Percentiles rank a stretch among this genome's conserved stretches.
Conservation (phyloP, 2,329 filamentous ascomycete species). For the Cladosporium colombiae region DNA sequence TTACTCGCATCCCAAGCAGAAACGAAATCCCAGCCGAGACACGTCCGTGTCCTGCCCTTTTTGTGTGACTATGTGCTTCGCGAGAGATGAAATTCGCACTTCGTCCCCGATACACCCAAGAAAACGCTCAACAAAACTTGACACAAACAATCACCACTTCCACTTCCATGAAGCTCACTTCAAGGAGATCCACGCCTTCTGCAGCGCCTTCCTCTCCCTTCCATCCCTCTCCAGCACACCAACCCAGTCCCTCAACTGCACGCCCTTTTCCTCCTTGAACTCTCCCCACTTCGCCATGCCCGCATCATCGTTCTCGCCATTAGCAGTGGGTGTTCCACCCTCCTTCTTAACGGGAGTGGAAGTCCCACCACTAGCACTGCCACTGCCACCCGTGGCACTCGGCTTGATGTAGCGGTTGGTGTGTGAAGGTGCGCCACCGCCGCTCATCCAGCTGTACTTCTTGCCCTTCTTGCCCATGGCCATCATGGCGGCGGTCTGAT, state of each 20-base stretch:
- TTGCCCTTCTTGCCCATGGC: constrained; percentile 65
- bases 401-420: constrained; percentile 43
- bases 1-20: no score
- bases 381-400: constrained; percentile 19
- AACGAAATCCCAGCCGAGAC: not conserved
- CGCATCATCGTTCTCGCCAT: constrained; percentile 21
- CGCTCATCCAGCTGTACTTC: constrained; percentile 72
- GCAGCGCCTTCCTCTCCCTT: constrained; percentile 63
- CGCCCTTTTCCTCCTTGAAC: constrained; percentile 69
- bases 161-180: constrained; percentile 1
- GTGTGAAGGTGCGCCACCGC: constrained; percentile 54
- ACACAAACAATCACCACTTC: not conserved
- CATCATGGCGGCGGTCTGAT: constrained; percentile 76
- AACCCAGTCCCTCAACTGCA: constrained; percentile 83
- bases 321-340: constrained; percentile 14
- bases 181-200: constrained; percentile 46
- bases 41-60: not conserved
- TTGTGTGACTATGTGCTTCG: not conserved
- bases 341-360: constrained; percentile 28
- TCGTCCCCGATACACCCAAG: not conserved
- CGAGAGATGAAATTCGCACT: not conserved
- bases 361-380: constrained; percentile 21
- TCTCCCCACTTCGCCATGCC: constrained; percentile 38
- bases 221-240: constrained; percentile 78
- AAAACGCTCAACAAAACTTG: not conserved